Evolutionary conservation across 306 rosid genomes (phyloP).

Genomic region (Pyrus betulifolia): DNA sequence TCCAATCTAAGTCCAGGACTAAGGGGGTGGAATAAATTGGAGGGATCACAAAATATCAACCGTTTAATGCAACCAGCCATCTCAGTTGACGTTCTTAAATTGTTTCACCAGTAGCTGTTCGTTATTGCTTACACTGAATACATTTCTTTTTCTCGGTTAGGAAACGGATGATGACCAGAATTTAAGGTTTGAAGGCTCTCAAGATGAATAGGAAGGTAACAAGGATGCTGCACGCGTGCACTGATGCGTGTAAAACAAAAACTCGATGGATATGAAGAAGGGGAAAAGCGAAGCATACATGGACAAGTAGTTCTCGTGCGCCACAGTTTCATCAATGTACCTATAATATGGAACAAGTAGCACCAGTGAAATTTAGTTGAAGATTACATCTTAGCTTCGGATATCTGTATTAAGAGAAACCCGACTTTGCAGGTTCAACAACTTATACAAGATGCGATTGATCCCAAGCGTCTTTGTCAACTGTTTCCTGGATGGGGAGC

Average conservation of each 20-base stretch:
- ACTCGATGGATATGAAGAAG: conserved; percentile 85
- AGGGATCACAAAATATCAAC: not conserved
- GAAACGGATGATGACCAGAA: conserved; percentile 75
- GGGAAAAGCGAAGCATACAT: conserved; percentile 88
- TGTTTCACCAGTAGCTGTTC: not conserved
- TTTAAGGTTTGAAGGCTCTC: conserved; percentile 55
- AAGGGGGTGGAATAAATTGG: not conserved
- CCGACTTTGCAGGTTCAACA: conserved; percentile 66
- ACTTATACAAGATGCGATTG: conserved; percentile 86
- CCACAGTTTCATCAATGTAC: not conserved
- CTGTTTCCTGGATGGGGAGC: conserved; percentile 97
- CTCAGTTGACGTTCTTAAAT: not conserved
- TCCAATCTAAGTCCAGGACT: not conserved
- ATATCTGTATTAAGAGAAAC: conserved; percentile 1
- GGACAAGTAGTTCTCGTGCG: conserved; percentile 60
- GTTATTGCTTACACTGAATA: conserved; percentile 5
- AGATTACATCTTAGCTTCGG: not conserved
- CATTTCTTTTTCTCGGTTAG: conserved; percentile 28
- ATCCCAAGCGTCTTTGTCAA: conserved; percentile 77
- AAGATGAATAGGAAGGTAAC: conserved; percentile 75
- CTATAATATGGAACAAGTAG: not conserved
- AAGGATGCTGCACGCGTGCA: conserved; percentile 85
- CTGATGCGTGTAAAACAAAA: conserved; percentile 89
- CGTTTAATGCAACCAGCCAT: not conserved
- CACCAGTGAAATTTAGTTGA: not conserved